Evolutionary conservation across 1,284 basidiomycete species (phyloP).

Genomic region (Ustilago sp.): DNA sequence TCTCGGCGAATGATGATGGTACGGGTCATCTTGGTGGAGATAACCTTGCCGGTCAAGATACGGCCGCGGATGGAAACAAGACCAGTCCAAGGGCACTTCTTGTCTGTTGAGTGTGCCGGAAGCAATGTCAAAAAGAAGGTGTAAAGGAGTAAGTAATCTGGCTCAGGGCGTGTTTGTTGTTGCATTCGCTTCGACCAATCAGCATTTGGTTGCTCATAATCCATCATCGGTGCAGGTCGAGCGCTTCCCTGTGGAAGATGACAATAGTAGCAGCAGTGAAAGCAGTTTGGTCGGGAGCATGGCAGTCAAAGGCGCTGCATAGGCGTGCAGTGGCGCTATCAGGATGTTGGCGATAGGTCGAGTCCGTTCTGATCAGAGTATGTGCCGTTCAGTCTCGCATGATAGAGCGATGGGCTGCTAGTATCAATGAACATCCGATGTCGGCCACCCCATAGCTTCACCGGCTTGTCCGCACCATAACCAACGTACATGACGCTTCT

Average conservation of each 20-base stretch:
- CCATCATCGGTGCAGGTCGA: background rate
- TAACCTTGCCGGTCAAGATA: slow-evolving; percentile 95
- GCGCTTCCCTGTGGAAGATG: background rate
- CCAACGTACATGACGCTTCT: too few species aligned
- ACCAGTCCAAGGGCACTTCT: slow-evolving; percentile 96
- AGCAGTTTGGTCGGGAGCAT: background rate
- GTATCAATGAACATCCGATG: too few species aligned
- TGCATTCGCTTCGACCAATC: background rate
- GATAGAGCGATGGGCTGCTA: too few species aligned
- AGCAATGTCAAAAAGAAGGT: slow-evolving; percentile 7
- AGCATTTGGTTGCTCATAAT: background rate
- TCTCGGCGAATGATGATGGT: slow-evolving; percentile 98
- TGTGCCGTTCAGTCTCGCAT: too few species aligned
- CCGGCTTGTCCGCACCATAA: too few species aligned
- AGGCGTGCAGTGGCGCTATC: background rate
- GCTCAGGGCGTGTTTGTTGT: too few species aligned
- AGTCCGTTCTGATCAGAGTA: background rate
- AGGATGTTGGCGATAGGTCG: background rate
- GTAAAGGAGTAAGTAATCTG: slow-evolving; percentile 19
- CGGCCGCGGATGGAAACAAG: slow-evolving; percentile 91
- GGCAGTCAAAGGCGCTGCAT: background rate
- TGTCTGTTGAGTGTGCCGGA: slow-evolving; percentile 76
- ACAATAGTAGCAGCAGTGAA: background rate
- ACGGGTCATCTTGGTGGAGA: slow-evolving; percentile 99
- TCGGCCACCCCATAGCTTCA: too few species aligned